Conservation (phyloP, 805 yeast species). For the Sugiyamaella mastotermitis region DNA sequence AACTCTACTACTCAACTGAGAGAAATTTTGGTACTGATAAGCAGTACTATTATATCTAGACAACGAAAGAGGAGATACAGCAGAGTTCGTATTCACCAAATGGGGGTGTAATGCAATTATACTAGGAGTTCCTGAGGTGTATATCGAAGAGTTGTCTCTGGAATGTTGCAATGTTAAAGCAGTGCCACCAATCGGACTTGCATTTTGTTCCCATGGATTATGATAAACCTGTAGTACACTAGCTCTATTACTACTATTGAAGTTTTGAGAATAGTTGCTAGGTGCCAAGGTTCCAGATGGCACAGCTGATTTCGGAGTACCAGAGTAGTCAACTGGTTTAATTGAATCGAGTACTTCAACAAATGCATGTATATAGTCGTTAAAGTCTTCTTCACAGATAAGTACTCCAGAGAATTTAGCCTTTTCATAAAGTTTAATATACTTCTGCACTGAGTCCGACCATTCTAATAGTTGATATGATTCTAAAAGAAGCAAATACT, state of each 20-base stretch:
- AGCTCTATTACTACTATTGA: neutral
- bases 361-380: conserved; percentile 47
- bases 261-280: neutral
- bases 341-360: conserved; percentile 16
- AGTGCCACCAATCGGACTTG: neutral
- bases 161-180: too few relatives aligned
- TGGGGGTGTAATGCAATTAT: neutral
- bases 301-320: neutral
- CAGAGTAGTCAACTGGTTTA: conserved; percentile 3
- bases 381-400: conserved; percentile 53
- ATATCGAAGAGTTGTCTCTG: too few relatives aligned
- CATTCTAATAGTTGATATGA: conserved; percentile 21
- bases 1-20: too few relatives aligned
- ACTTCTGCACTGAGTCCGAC: conserved; percentile 24
- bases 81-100: neutral
- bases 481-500: conserved; percentile 44
- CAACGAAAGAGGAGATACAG: conserved; percentile 1
- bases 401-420: conserved; percentile 60
- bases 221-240: too few relatives aligned
- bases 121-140: neutral
- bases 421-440: conserved; percentile 55
- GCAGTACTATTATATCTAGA: neutral
- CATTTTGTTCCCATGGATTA: too few relatives aligned
- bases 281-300: neutral
- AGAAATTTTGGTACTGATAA: too few relatives aligned